phyloP scores from a whole-genome alignment of 73 alveolate genomes.

The Paramecium caudatum region DNA sequence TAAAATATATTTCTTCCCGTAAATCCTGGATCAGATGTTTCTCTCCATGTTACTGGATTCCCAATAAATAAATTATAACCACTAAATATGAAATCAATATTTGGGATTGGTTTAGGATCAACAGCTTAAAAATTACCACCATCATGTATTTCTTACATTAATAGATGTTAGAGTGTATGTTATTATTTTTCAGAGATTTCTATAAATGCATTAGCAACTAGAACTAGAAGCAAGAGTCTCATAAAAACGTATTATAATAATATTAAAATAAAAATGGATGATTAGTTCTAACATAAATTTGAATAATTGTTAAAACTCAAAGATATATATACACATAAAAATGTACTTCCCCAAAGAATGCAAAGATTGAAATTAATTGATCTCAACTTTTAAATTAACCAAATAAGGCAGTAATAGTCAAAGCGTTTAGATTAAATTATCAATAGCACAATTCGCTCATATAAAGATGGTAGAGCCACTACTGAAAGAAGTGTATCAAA shows the following conservation, averaged over 20 bases:
- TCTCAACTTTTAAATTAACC: neutral
- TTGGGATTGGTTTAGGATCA: conserved; percentile 51
- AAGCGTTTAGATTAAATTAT: neutral
- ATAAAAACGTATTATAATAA: conserved; percentile 35
- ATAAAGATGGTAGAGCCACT: neutral
- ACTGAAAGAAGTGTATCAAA: conserved; percentile 26
- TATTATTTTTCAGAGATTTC: conserved; percentile 11
- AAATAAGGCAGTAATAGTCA: neutral
- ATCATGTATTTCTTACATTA: neutral
- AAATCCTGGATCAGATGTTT: conserved; percentile 63
- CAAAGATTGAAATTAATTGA: conserved; percentile 9
- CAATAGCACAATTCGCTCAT: neutral
- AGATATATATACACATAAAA: neutral
- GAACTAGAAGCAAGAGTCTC: conserved; percentile 4
- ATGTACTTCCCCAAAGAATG: neutral
- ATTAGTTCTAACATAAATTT: conserved; percentile 26
- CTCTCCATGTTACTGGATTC: conserved; percentile 55
- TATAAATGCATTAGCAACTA: conserved; percentile 7
- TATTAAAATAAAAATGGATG: conserved; percentile 1
- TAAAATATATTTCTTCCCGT: conserved; percentile 37
- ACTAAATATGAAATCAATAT: conserved; percentile 57
- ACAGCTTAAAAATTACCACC: conserved; percentile 41
- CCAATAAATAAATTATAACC: conserved; percentile 48
- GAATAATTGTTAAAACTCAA: neutral
- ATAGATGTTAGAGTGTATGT: neutral